Conservation (phyloP, 2,329 filamentous ascomycete genomes). For the Calonectria leucothoes region DNA sequence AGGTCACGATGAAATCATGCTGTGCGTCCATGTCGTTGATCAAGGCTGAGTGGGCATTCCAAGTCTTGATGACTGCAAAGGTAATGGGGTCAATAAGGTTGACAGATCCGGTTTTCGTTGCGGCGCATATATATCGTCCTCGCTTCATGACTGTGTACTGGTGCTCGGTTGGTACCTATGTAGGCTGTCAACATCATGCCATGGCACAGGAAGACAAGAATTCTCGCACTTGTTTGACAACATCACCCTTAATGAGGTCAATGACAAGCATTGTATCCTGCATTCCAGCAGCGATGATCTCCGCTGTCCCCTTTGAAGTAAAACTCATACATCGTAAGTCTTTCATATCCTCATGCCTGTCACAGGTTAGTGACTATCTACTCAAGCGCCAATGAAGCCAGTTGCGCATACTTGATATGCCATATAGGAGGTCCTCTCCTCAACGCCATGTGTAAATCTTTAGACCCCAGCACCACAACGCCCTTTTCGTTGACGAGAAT, state of each 20-base stretch:
- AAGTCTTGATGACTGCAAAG: slow-evolving; percentile 84
- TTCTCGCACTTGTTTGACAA: slow-evolving; percentile 70
- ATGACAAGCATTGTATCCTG: slow-evolving; percentile 88
- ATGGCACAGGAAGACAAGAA: background rate
- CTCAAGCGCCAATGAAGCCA: background rate
- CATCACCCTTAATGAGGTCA: slow-evolving; percentile 76
- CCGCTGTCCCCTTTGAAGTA: slow-evolving; percentile 83
- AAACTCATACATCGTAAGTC: slow-evolving; percentile 96
- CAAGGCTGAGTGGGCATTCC: slow-evolving; percentile 88
- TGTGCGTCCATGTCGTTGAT: slow-evolving; percentile 98
- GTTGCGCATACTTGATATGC: slow-evolving; percentile 77
- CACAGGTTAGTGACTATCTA: slow-evolving; percentile 29
- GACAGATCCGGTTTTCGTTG: slow-evolving; percentile 83
- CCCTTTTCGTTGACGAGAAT: slow-evolving; percentile 93
- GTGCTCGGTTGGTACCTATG: slow-evolving; percentile 74
- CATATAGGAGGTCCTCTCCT: slow-evolving; percentile 87
- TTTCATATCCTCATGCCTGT: slow-evolving; percentile 79
- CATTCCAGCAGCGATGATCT: slow-evolving; percentile 88
- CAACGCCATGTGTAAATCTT: slow-evolving; percentile 88
- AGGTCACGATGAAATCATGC: slow-evolving; percentile 94
- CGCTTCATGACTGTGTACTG: slow-evolving; percentile 94
- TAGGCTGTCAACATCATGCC: slow-evolving; percentile 43
- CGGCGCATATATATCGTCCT: slow-evolving; percentile 90
- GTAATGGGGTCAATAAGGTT: slow-evolving; percentile 86
- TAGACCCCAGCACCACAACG: slow-evolving; percentile 84